A percentile compares a stretch with the other conserved stretches of the same genome.
Conservation (phyloP, 1,139 yeast species). For the Kodamaea arcana region DNA sequence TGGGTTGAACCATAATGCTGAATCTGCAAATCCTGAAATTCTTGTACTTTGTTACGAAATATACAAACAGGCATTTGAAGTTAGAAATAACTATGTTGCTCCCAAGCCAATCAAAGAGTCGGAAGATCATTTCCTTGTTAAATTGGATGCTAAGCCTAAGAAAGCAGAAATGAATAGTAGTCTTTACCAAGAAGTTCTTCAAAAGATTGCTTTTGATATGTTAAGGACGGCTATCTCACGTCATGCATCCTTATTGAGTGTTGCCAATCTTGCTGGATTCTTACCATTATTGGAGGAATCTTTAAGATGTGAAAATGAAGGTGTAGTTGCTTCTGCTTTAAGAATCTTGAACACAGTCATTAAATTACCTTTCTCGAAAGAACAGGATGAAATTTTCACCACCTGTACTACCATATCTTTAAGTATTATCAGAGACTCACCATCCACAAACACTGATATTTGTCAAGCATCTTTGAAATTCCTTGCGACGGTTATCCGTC, state of each 20-base stretch:
- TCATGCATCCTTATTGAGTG: conserved; percentile 53
- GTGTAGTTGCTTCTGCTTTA: conserved; percentile 65
- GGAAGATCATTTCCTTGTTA: conserved; percentile 66
- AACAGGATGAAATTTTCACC: conserved; percentile 50
- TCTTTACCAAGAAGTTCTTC: conserved; percentile 54
- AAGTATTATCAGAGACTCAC: conserved; percentile 66
- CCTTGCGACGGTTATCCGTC: conserved; percentile 68
- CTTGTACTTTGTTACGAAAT: conserved; percentile 73
- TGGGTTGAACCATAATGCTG: conserved; percentile 73
- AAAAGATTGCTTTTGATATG: conserved; percentile 75
- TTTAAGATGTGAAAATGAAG: conserved; percentile 65
- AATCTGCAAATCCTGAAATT: conserved; percentile 55
- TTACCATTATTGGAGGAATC: conserved; percentile 66
- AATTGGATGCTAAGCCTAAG: conserved; percentile 55
- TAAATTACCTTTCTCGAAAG: conserved; percentile 59
- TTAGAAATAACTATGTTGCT: conserved; percentile 17
- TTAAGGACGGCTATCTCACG: conserved; percentile 67
- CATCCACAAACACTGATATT: conserved; percentile 75
- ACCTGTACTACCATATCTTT: conserved; percentile 62
- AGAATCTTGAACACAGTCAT: conserved; percentile 59
- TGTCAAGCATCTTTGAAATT: conserved; percentile 79
- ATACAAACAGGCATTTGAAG: conserved; percentile 49
- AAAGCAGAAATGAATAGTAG: conserved; percentile 51
- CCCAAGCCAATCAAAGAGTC: conserved; percentile 11
- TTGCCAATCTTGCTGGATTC: conserved; percentile 64